These are phyloP conservation scores for Candida sanyaensis DNA, from an alignment of 1,139 yeast genomes.

Conservation along the genomic window DNA sequence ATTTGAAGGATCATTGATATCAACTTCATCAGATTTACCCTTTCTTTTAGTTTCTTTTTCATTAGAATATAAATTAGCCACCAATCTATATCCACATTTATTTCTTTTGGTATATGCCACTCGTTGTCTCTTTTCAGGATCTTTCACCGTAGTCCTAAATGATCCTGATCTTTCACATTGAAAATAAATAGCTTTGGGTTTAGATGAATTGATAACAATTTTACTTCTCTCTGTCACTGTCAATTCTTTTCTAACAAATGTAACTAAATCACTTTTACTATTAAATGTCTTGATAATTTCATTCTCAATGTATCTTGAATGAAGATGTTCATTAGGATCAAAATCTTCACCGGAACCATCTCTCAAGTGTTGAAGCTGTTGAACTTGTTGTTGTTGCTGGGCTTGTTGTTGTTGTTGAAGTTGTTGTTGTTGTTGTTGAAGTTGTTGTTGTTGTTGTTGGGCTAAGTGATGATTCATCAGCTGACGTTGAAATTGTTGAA, in stretches of 20 bases:
- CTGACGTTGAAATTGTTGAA: too few relatives aligned
- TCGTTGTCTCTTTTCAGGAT: slow-evolving; percentile 47
- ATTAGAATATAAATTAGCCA: slow-evolving; percentile 48
- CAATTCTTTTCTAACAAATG: slow-evolving; percentile 43
- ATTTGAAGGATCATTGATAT: slow-evolving; percentile 18
- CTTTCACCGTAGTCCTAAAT: slow-evolving; percentile 52
- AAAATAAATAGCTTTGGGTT: slow-evolving; percentile 53
- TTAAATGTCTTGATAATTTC: slow-evolving; percentile 49
- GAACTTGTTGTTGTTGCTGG: slow-evolving; percentile 1
- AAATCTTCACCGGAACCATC: slow-evolving; percentile 7
- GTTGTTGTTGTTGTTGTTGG: slow-evolving; percentile 25
- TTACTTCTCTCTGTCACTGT: slow-evolving; percentile 49
- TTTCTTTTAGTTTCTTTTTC: slow-evolving; percentile 40
- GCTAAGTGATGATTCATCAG: too few relatives aligned
- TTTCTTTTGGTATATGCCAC: slow-evolving; percentile 54
- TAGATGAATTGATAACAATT: slow-evolving; percentile 50
- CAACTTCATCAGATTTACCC: slow-evolving; percentile 19
- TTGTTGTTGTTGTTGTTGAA: slow-evolving; percentile 21
- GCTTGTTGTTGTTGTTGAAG: slow-evolving; percentile 17
- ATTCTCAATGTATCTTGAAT: slow-evolving; percentile 41
- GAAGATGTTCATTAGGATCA: slow-evolving; percentile 18
- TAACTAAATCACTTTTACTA: slow-evolving; percentile 43
- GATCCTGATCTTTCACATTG: slow-evolving; percentile 52
- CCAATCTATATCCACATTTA: slow-evolving; percentile 51
- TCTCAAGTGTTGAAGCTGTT: slow-evolving; percentile 4